These are phyloP conservation scores for Xylaria sp. DNA, from an alignment of 2,329 filamentous ascomycete species.

Conservation along the genomic window DNA sequence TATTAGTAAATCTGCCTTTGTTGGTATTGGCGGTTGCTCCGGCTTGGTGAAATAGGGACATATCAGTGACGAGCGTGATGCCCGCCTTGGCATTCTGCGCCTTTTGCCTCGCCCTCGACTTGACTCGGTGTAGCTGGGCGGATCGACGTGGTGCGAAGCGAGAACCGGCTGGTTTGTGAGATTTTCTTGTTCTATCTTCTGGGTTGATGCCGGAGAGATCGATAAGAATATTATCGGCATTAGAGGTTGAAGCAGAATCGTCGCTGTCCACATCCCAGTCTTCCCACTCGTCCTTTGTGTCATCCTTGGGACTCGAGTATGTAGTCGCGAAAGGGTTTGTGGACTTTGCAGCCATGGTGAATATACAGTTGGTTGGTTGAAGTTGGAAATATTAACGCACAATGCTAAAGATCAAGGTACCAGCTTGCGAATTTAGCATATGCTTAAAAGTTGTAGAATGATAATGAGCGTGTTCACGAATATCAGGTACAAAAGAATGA, in stretches of 20 bases:
- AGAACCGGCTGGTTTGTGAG: constrained; percentile 26
- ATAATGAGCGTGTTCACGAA: constrained; percentile 6
- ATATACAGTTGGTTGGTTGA: constrained; percentile 18
- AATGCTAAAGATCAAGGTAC: constrained; percentile 43
- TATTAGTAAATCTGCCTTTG: constrained; percentile 64
- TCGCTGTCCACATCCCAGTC: constrained; percentile 47
- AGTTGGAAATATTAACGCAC: constrained; percentile 27
- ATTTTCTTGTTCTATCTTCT: constrained; percentile 30
- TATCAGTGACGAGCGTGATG: constrained; percentile 76
- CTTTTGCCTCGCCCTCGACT: constrained; percentile 70
- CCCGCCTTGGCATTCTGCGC: constrained; percentile 69
- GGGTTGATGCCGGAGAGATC: constrained; percentile 38
- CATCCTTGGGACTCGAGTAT: constrained; percentile 34
- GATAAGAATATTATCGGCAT: constrained; percentile 40
- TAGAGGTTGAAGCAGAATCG: constrained; percentile 34
- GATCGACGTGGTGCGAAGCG: constrained; percentile 46
- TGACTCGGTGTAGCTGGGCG: constrained; percentile 58
- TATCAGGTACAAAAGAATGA: constrained; percentile 9
- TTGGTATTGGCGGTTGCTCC: constrained; percentile 52
- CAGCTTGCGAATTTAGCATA: constrained; percentile 42
- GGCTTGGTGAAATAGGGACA: constrained; percentile 63
- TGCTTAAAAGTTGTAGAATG: neutral
- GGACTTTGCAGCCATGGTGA: constrained; percentile 41
- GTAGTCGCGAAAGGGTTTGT: constrained; percentile 39
- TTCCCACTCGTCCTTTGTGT: constrained; percentile 47